Base-by-base conservation (phyloP, 2,329 filamentous ascomycete species). In the Penicillium sumatraense region DNA sequence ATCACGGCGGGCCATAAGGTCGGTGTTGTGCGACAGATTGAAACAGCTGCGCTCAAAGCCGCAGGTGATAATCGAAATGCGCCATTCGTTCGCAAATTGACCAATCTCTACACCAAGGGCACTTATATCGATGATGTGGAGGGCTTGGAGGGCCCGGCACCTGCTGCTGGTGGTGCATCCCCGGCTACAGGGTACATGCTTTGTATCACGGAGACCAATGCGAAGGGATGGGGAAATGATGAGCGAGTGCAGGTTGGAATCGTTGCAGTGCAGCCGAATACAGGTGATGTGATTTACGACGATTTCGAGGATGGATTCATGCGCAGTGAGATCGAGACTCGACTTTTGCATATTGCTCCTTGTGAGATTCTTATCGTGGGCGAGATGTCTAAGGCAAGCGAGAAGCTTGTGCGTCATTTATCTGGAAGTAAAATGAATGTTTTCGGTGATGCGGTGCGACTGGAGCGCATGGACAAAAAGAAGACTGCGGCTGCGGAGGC, bases 261-360 rank as follows among this genome's bases (percentile, higher is more conserved):
- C 54, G 82, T 99, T 20, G 95, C 95, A 23, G 95, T 99, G 4
- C 95, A 99, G 67, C 95, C 95, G 8, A 90, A 91, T 1, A 99
- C 95, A 0, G 95, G 95, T 53, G 93, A 98, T 72, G 91, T 99
- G 65, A 89, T 98, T 53, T 96, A 97, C 67, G 95, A 99, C 68
- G 87, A 89, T 56, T 99, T 99, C 65, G 91, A 98, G 65, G 95
- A 99, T 68, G 92, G 93, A 2, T 98, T 98, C 76, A 96, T 99
- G 93, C 84, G 95, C 46, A 92, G 89, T 66, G 95, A 99, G 71
- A 89, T 99, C 29, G 95, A 99, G 76, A 99, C 95, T 0, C 82
- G 95, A n/a, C 78, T 99, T 23, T 79, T 99, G 26, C 95, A 99
- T 71, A 96, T 99, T 62, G 91, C 93, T 0, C 95, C 95, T 0